Conservation (phyloP, 1,284 basidiomycete species). For the Ceraceosorus guamensis region DNA sequence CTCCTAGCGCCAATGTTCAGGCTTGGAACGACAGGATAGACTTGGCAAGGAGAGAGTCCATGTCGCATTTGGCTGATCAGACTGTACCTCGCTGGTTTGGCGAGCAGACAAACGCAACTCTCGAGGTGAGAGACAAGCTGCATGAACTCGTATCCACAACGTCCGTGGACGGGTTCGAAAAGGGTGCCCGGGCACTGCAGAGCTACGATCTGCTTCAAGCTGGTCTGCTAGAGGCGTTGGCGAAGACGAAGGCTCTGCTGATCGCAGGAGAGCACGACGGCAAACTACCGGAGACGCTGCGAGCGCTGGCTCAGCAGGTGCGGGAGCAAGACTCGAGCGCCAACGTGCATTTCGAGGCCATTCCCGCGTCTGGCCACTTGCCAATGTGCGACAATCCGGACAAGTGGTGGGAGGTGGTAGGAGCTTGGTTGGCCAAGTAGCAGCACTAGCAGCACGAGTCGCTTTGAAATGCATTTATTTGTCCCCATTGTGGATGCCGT, state of each 20-base stretch:
- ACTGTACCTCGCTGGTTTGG: constrained; percentile 51
- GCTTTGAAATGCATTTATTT: too few species aligned
- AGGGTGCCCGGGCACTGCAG: constrained; percentile 49
- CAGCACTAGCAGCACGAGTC: too few species aligned
- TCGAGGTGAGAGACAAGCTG: constrained; percentile 21
- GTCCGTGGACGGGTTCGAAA: constrained; percentile 49
- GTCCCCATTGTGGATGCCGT: too few species aligned
- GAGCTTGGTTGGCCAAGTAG: constrained; percentile 19
- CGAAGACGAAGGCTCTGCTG: constrained; percentile 35
- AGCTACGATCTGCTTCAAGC: constrained; percentile 49
- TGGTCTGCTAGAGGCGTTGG: constrained; percentile 40
- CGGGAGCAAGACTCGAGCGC: constrained; percentile 25
- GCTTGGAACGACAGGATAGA: constrained; percentile 52
- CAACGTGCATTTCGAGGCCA: constrained; percentile 37
- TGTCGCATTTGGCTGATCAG: constrained; percentile 47
- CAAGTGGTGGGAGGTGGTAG: constrained; percentile 24
- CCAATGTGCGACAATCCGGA: constrained; percentile 50
- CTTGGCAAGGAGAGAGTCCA: constrained; percentile 39
- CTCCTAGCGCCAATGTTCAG: constrained; percentile 48
- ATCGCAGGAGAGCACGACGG: constrained; percentile 51
- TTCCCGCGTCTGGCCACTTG: constrained; percentile 49
- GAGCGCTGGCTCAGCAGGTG: constrained; percentile 41
- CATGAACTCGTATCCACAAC: constrained; percentile 44
- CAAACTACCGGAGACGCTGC: constrained; percentile 48
- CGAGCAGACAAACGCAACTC: constrained; percentile 32